Base-by-base conservation (phyloP, 2,329 filamentous ascomycete genomes). In the Alternaria hordeiaustralica region DNA sequence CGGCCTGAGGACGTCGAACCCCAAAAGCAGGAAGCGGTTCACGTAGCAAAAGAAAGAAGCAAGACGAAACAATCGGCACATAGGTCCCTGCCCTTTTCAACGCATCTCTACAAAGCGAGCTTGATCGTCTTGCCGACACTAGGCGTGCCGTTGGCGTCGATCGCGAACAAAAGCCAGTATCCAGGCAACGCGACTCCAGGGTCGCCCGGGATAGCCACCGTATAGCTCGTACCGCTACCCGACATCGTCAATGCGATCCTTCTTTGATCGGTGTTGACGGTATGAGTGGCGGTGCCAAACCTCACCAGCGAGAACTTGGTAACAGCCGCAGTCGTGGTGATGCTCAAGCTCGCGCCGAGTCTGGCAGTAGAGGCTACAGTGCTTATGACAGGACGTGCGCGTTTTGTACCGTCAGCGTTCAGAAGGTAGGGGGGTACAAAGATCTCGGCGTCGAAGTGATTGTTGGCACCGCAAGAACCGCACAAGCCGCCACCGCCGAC, bases 261-360 rank as follows among this genome's bases (percentile, higher is more conserved):
- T 21, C 87, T 76, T 77, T 88, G 86, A 72, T 89, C 87, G 0
- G 84, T 88, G 68, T 89, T 86, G 51, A 88, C 82, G 2, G 85
- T 83, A 71, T 88, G 87, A 0, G 87, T 89, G 5, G 79, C 78
- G 4, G 80, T 82, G 1, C 85, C 83, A 49, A 83, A 81, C 6
- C 87, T 80, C 26, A 89, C 73, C 13, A 88, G 71, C 0, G 82
- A 79, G 43, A 82, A 82, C 3, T 71, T 77, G 13, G 69, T 66
- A 1, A 75, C 65, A 12, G 62, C 56, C n/a, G 60, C 56, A 36
- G 63, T 56, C 10, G 82, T 78, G 0, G 69, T 76, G 18, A 84
- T 66, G 33, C 66, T 70, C 6, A 80, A 56, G 1, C 64, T 73
- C 1, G 64, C 75, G 1, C 79, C 79, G 5, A 81, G 63, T 36